phyloP scores from a whole-genome alignment of 108 stramenopile species.

The Skeletonema menzelii region DNA sequence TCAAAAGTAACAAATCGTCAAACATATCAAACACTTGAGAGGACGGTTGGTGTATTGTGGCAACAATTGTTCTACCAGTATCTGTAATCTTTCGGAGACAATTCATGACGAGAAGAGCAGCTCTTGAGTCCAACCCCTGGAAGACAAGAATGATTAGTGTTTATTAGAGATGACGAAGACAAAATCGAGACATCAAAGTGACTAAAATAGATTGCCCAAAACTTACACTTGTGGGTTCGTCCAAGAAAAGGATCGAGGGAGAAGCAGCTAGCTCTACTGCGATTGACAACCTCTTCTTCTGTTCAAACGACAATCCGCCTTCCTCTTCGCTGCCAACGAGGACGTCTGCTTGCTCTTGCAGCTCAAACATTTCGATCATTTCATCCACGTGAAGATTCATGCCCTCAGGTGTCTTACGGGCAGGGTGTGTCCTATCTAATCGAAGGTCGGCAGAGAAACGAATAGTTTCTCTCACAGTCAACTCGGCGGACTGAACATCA shows the following conservation, averaged over 20 bases:
- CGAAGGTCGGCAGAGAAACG: constrained; percentile 68
- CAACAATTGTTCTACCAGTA: constrained; percentile 61
- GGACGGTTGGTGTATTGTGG: constrained; percentile 73
- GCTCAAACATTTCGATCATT: constrained; percentile 64
- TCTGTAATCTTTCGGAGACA: constrained; percentile 46
- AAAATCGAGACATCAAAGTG: background rate
- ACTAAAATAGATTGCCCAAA: background rate
- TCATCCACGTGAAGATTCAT: constrained; percentile 49
- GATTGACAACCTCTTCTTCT: constrained; percentile 76
- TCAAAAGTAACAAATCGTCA: constrained; percentile 57
- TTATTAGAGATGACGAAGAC: background rate
- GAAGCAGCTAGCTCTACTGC: constrained; percentile 80
- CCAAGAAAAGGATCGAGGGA: constrained; percentile 64
- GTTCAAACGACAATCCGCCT: constrained; percentile 73
- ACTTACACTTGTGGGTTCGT: constrained; percentile 33
- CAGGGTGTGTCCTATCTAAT: constrained; percentile 41
- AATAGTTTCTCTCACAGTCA: constrained; percentile 72
- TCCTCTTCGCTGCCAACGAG: constrained; percentile 55
- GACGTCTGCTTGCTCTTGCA: constrained; percentile 52
- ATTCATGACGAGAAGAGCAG: constrained; percentile 62
- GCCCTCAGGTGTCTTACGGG: constrained; percentile 14
- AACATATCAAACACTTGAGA: constrained; percentile 55
- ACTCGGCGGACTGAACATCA: constrained; percentile 66
- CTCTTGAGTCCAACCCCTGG: constrained; percentile 68
- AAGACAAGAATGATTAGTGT: constrained; percentile 26